phyloP scores from a whole-genome alignment of 2,329 filamentous ascomycete species.

The Salinomyces thailandicus region DNA sequence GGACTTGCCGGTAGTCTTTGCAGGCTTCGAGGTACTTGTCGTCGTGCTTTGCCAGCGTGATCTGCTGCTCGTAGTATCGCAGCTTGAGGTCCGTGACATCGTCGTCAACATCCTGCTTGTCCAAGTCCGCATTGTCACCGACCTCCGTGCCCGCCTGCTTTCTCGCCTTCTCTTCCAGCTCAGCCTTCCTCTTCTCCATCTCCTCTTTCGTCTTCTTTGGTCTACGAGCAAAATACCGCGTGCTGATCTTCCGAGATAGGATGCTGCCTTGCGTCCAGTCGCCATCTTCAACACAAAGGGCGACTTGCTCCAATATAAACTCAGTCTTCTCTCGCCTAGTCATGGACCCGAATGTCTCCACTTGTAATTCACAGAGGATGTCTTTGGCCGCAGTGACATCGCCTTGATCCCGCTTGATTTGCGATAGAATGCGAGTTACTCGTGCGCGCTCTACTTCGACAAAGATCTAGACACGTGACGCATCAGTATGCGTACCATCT shows the following conservation, averaged over 20 bases:
- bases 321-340: slow-evolving; percentile 94
- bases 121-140: slow-evolving; percentile 54
- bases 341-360: slow-evolving; percentile 99
- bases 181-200: slow-evolving; percentile 81
- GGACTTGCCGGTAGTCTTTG: slow-evolving; percentile 94
- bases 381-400: slow-evolving; percentile 84
- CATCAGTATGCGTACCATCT: neutral
- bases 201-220: slow-evolving; percentile 84
- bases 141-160: slow-evolving; percentile 41
- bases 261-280: slow-evolving; percentile 97
- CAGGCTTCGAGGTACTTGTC: slow-evolving; percentile 95
- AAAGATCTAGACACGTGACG: slow-evolving; percentile 56
- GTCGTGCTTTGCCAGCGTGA: slow-evolving; percentile 89
- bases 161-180: slow-evolving; percentile 72
- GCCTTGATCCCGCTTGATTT: slow-evolving; percentile 95
- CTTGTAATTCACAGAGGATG: slow-evolving; percentile 91
- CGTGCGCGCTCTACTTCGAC: slow-evolving; percentile 96
- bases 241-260: slow-evolving; percentile 93
- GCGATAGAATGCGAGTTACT: slow-evolving; percentile 85
- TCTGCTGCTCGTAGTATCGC: slow-evolving; percentile 94
- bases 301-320: slow-evolving; percentile 92
- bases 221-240: slow-evolving; percentile 78
- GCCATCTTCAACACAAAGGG: slow-evolving; percentile 84
- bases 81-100: slow-evolving; percentile 96
- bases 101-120: slow-evolving; percentile 58